Percentiles rank a stretch among this genome's conserved stretches.
phyloP scores from a whole-genome alignment of 345 rosid species.

The Linum tenue region DNA sequence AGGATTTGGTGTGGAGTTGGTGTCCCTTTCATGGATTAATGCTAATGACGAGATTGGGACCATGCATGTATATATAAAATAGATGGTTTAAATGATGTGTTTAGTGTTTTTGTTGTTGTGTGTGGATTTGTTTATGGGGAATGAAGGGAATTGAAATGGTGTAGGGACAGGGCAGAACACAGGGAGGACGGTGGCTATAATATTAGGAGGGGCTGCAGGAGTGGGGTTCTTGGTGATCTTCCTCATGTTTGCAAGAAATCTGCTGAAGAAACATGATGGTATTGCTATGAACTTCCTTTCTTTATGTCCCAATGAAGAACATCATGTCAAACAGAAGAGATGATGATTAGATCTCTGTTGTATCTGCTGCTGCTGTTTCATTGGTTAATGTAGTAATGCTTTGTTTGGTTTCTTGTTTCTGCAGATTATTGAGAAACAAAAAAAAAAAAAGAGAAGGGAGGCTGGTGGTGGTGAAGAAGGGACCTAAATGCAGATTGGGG shows the following conservation, averaged over 20 bases:
- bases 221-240: slow-evolving; percentile 81
- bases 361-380: background rate
- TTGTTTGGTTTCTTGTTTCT: slow-evolving; percentile 8
- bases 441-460: slow-evolving; percentile 3
- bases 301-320: background rate
- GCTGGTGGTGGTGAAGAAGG: slow-evolving; percentile 1
- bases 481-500: no score
- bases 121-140: background rate
- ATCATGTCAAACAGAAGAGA: no score
- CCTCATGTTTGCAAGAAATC: slow-evolving; percentile 63
- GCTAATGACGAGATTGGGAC: no score
- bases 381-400: slow-evolving; percentile 4
- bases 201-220: slow-evolving; percentile 90
- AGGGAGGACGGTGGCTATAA: slow-evolving; percentile 93
- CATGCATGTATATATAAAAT: no score
- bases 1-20: no score
- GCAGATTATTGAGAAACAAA: slow-evolving; percentile 20
- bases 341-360: no score
- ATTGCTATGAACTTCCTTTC: slow-evolving; percentile 7
- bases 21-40: no score
- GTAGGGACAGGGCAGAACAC: slow-evolving; percentile 54
- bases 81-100: background rate
- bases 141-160: slow-evolving; percentile 12
- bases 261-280: slow-evolving; percentile 84
- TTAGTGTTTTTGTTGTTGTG: background rate